Conservation (phyloP, 208 protist genomes). For the Acanthamoeba sp. region DNA sequence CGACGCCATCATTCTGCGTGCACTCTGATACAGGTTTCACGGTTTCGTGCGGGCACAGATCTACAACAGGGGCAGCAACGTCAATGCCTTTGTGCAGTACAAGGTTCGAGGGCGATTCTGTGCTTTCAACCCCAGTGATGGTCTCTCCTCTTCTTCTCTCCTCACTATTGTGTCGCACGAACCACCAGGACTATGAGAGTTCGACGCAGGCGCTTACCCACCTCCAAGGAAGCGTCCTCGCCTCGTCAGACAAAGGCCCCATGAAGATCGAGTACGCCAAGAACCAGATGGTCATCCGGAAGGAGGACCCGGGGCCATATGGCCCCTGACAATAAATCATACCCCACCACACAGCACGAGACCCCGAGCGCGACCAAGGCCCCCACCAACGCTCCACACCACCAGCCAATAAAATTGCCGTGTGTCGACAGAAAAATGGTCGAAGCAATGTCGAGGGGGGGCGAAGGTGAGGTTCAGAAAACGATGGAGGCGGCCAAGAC, state of each 20-base stretch:
- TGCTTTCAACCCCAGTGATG: too few relatives aligned
- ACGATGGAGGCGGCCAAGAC: not conserved
- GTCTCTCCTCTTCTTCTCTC: not conserved
- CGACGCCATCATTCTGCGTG: too few relatives aligned
- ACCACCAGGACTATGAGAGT: conserved; percentile 18
- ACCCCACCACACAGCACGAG: too few relatives aligned
- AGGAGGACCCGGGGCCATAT: conserved; percentile 25
- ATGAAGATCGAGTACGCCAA: conserved; percentile 66
- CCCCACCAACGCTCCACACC: too few relatives aligned
- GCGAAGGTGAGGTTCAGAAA: too few relatives aligned
- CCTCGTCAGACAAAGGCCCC: conserved; percentile 24
- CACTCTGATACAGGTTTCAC: not conserved
- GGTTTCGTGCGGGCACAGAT: conserved; percentile 54
- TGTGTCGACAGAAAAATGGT: too few relatives aligned
- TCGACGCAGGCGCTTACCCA: conserved; percentile 25
- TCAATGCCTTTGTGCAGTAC: conserved; percentile 66
- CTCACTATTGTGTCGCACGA: not conserved
- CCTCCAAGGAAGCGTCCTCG: not conserved
- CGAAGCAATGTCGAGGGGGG: too few relatives aligned
- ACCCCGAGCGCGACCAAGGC: not conserved
- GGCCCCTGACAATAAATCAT: not conserved
- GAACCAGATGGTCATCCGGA: conserved; percentile 60
- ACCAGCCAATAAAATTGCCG: too few relatives aligned
- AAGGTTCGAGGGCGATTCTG: not conserved
- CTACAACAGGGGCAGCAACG: conserved; percentile 38